A percentile compares a stretch with the other conserved stretches of the same genome.
phyloP scores from a whole-genome alignment of 2,329 filamentous ascomycete genomes.

The Corynespora cassiicola region DNA sequence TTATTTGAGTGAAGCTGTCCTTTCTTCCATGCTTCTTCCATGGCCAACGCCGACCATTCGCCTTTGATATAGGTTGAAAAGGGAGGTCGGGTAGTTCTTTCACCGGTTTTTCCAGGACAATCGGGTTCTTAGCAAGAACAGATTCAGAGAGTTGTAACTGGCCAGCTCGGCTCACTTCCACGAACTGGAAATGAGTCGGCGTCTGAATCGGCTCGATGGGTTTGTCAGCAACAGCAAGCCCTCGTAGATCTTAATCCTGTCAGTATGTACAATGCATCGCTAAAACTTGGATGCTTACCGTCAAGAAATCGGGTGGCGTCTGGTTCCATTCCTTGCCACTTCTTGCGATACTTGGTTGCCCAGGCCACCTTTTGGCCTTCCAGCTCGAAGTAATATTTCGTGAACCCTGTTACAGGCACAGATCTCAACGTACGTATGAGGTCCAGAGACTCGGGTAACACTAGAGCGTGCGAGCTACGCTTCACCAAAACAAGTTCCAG shows the following conservation, averaged over 20 bases:
- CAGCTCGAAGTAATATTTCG: constrained; percentile 30
- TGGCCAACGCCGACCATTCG: constrained; percentile 3
- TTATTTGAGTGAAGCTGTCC: constrained; percentile 23
- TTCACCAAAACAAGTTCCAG: constrained; percentile 34
- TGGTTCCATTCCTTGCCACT: constrained; percentile 30
- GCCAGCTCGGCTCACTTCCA: constrained; percentile 12
- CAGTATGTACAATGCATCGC: constrained; percentile 2
- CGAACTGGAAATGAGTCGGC: constrained; percentile 22
- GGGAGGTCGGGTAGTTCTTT: constrained; percentile 1
- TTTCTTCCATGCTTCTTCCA: constrained; percentile 9
- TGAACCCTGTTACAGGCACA: constrained; percentile 26
- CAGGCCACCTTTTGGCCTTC: constrained; percentile 25
- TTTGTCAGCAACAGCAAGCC: constrained; percentile 14
- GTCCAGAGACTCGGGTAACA: constrained; percentile 23
- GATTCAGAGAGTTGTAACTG: constrained; percentile 13
- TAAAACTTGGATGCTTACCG: constrained; percentile 18
- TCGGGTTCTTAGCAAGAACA: constrained; percentile 12
- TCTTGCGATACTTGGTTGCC: constrained; percentile 27
- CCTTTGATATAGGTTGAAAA: background rate
- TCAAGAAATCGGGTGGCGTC: constrained; percentile 25
- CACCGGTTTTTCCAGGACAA: constrained; percentile 14
- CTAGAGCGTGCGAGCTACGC: constrained; percentile 16
- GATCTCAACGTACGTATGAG: constrained; percentile 23
- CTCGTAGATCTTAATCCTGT: constrained; percentile 24
- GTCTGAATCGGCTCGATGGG: constrained; percentile 22